Base-by-base conservation (phyloP, 257 asterid species). In the Gardenia jasminoides region DNA sequence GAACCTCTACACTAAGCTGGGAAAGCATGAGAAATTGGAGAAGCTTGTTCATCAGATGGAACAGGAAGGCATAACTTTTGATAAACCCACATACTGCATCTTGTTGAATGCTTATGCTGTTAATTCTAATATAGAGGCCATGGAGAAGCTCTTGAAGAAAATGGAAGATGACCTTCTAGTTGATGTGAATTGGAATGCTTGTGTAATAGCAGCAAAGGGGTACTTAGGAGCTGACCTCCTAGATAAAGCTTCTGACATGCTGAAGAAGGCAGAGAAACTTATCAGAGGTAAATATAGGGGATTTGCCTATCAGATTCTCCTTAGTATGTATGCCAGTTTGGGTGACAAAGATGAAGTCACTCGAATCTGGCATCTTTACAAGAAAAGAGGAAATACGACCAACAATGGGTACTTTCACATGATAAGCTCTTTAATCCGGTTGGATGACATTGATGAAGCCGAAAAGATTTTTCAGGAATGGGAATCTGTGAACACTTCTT, bases 31-130 rank as follows among this genome's bases (percentile, higher is more conserved):
- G 28, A 76, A 81, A 56, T 1, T 81, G 24, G 67, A 70, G 1
- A 17, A 19, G 28, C 73, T 81, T 10, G 56, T 81, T 22, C 80
- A 61, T 33, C 78, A 76, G 74, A 81, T 76, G 84, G 84, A 81
- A 69, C 41, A 47, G 59, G 70, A 30, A 9, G 67, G 73, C 54
- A 68, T 81, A 39, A 44, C 4, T 19, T 52, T 33, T 54, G 74
- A 47, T 68, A 46, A 24, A 59, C 7, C 24, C 22, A 46, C 74
- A 36, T 71, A 10, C 54, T 28, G 62, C 68, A 70, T 77, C 67
- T 24, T 56, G 67, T 43, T 81, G 69, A 76, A 76, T 50, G 54
- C 56, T 20, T 76, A 69, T 47, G 81, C 68, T 30, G 33, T 64
- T 30, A 24, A 22, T 59, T 31, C 80, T 2, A 31, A 81, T 64